phyloP scores from a whole-genome alignment of 495 filamentous ascomycete genomes.

The Friedmanniomyces simplex region DNA sequence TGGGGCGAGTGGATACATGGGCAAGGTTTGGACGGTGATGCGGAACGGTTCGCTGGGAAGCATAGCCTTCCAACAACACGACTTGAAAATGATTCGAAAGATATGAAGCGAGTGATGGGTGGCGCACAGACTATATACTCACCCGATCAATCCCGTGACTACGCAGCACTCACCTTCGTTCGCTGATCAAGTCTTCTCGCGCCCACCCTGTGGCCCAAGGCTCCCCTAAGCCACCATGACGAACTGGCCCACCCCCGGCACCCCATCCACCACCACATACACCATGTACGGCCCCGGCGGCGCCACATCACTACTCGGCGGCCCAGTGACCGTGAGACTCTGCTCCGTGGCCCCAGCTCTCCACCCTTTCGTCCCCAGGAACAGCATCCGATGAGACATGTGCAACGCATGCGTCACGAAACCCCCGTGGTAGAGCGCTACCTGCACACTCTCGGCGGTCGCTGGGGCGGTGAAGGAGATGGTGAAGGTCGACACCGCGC shows the following conservation, averaged over 20 bases:
- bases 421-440: conserved; percentile 49
- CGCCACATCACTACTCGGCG: conserved; percentile 44
- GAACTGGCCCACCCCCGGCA: conserved; percentile 47
- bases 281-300: conserved; percentile 53
- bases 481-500: conserved; percentile 35
- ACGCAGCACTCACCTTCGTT: no score
- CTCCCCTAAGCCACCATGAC: conserved; percentile 32
- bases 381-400: conserved; percentile 52
- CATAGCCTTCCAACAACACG: no score
- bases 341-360: conserved; percentile 33
- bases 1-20: no score
- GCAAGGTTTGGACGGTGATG: no score
- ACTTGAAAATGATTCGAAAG: no score
- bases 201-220: no score
- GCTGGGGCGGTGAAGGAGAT: conserved; percentile 39
- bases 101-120: no score
- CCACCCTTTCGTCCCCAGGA: conserved; percentile 45
- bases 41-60: no score
- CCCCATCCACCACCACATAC: conserved; percentile 51
- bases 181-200: no score
- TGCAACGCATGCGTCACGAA: conserved; percentile 53
- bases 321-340: conserved; percentile 41
- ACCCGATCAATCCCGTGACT: no score
- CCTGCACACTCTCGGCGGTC: conserved; percentile 30
- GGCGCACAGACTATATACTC: no score